Conservation (phyloP, 2,329 filamentous ascomycete species). For the Fusarium proliferatum region DNA sequence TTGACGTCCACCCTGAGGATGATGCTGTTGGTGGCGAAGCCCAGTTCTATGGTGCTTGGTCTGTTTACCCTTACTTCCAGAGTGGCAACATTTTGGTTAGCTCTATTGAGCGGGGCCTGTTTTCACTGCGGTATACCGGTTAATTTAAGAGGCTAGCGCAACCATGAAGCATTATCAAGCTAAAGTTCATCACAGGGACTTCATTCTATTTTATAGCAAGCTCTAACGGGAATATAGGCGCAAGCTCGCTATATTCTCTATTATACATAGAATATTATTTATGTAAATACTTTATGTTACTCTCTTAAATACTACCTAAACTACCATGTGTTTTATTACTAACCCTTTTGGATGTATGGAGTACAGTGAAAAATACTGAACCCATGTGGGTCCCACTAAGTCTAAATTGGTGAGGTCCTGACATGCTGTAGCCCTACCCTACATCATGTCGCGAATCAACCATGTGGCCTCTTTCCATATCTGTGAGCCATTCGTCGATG, state of each 20-base stretch:
- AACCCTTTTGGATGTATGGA: no score
- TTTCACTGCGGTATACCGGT: slow-evolving; percentile 1
- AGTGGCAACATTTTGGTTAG: slow-evolving; percentile 60
- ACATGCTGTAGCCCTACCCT: background rate
- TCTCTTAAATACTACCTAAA: accelerated
- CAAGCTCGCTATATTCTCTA: no score
- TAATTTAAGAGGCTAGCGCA: background rate
- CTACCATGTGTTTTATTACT: accelerated
- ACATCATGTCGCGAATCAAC: background rate
- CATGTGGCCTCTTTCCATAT: background rate
- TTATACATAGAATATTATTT: background rate
- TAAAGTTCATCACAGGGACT: no score
- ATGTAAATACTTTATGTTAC: background rate
- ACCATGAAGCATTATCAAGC: no score
- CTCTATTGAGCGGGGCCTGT: slow-evolving; percentile 56
- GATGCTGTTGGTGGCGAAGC: slow-evolving; percentile 57
- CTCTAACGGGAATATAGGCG: no score
- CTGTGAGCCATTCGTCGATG: background rate
- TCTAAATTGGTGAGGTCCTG: no score
- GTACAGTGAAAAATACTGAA: background rate
- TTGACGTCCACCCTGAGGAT: slow-evolving; percentile 7
- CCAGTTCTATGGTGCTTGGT: slow-evolving; percentile 58
- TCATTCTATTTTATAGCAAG: no score
- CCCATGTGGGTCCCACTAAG: no score
- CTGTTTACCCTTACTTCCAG: slow-evolving; percentile 58